Evolutionary conservation across 1,284 basidiomycete species (phyloP).

Genomic region (Phlebopus sp.): DNA sequence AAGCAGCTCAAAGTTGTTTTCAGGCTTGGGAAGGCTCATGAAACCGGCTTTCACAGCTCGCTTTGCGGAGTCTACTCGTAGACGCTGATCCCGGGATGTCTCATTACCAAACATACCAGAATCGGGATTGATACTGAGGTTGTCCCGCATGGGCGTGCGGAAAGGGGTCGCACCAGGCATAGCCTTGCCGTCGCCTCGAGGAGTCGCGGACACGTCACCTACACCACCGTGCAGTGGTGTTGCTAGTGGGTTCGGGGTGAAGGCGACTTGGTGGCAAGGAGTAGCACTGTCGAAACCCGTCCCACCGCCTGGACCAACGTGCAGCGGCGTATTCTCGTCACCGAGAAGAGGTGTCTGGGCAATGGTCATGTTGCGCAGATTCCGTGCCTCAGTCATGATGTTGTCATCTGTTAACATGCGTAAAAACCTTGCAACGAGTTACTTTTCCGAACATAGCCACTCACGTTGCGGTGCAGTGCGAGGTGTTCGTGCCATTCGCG

Average conservation of each 20-base stretch:
- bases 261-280: constrained; percentile 81
- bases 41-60: constrained; percentile 81
- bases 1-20: constrained; percentile 97
- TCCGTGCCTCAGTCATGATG: constrained; percentile 92
- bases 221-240: constrained; percentile 66
- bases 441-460: constrained; percentile 32
- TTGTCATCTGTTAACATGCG: constrained; percentile 68
- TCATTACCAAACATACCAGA: constrained; percentile 60
- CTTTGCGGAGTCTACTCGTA: constrained; percentile 62
- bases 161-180: constrained; percentile 70
- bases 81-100: constrained; percentile 75
- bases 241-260: constrained; percentile 94
- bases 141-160: constrained; percentile 91
- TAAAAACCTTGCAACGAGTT: constrained; percentile 7
- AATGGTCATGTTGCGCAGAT: constrained; percentile 89
- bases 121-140: constrained; percentile 81
- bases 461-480: constrained; percentile 87
- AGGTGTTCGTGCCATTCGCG: constrained; percentile 89
- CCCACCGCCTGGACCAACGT: constrained; percentile 65
- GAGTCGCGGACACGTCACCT: constrained; percentile 58
- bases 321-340: constrained; percentile 93
- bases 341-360: constrained; percentile 94
- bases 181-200: constrained; percentile 43
- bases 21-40: constrained; percentile 82
- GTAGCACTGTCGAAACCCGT: constrained; percentile 92